These are phyloP conservation scores for Aspergillus japonicus DNA, from an alignment of 2,329 filamentous ascomycete genomes.

Conservation along the genomic window DNA sequence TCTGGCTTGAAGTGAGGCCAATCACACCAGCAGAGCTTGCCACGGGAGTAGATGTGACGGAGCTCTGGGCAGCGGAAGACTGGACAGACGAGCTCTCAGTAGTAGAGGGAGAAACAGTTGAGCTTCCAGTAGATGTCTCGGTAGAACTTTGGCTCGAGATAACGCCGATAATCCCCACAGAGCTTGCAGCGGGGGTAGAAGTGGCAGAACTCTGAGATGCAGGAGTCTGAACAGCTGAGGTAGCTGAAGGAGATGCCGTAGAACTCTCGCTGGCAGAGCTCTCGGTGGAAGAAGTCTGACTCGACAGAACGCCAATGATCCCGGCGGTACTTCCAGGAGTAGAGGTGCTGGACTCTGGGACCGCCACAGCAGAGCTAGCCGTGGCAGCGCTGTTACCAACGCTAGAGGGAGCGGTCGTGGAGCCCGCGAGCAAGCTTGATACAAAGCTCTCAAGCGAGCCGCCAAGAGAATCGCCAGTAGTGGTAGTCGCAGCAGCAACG, in stretches of 20 bases:
- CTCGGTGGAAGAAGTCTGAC: not conserved
- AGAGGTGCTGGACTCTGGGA: not conserved
- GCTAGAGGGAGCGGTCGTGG: not conserved
- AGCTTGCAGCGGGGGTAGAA: slow-evolving; percentile 1
- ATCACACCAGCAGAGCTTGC: not conserved
- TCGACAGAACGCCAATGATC: not conserved
- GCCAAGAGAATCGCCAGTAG: not conserved
- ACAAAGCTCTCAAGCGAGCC: slow-evolving; percentile 1
- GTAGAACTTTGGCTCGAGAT: not conserved
- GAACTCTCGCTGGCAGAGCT: not conserved
- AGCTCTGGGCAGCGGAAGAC: not conserved
- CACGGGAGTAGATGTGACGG: not conserved
- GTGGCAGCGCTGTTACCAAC: not conserved
- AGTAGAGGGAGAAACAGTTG: no score
- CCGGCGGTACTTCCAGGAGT: not conserved
- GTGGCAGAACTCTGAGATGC: slow-evolving; percentile 1
- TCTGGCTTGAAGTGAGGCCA: not conserved
- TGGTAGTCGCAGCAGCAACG: not conserved
- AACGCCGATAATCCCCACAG: not conserved
- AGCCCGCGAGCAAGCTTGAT: slow-evolving; percentile 1
- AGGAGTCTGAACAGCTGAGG: not conserved
- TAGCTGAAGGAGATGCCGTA: not conserved
- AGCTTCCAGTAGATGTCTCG: no score
- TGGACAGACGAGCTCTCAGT: not conserved
- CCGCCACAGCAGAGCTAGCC: not conserved